Conservation (phyloP, 805 yeast species). For the Millerozyma miso region DNA sequence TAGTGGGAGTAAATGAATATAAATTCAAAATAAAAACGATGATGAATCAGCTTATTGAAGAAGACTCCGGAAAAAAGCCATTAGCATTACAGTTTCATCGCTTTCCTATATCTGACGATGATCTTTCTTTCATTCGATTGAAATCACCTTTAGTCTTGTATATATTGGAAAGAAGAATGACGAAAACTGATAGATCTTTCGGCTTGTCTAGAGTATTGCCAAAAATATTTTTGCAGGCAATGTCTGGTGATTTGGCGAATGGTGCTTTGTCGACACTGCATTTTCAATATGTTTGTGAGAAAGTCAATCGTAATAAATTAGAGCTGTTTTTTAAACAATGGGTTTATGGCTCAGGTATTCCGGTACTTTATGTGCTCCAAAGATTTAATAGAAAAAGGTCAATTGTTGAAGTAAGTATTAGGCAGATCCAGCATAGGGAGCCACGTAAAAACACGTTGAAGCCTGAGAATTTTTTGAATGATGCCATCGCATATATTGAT, state of each 20-base stretch:
- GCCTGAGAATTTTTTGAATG: constrained; percentile 41
- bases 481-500: constrained; percentile 40
- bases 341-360: constrained; percentile 87
- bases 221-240: constrained; percentile 84
- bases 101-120: constrained; percentile 60
- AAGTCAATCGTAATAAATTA: constrained; percentile 81
- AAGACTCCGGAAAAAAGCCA: constrained; percentile 78
- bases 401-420: constrained; percentile 89
- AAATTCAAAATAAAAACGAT: constrained; percentile 63
- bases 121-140: constrained; percentile 63
- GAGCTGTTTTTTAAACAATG: constrained; percentile 88
- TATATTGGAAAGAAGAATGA: constrained; percentile 87
- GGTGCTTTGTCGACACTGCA: constrained; percentile 77
- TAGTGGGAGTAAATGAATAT: constrained; percentile 84
- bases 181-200: constrained; percentile 90
- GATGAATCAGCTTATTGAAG: constrained; percentile 63
- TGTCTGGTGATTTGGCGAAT: constrained; percentile 87
- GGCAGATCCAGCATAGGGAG: constrained; percentile 80
- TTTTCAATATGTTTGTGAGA: constrained; percentile 91
- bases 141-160: constrained; percentile 84
- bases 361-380: constrained; percentile 84
- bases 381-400: constrained; percentile 89
- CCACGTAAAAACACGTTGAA: constrained; percentile 34
- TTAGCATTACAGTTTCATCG: constrained; percentile 65
- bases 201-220: constrained; percentile 91